Evolutionary conservation across 1,139 yeast genomes (phyloP), one percentile per base, ranked within the genome.

Genomic region (Trichomonascaceae sp.): DNA sequence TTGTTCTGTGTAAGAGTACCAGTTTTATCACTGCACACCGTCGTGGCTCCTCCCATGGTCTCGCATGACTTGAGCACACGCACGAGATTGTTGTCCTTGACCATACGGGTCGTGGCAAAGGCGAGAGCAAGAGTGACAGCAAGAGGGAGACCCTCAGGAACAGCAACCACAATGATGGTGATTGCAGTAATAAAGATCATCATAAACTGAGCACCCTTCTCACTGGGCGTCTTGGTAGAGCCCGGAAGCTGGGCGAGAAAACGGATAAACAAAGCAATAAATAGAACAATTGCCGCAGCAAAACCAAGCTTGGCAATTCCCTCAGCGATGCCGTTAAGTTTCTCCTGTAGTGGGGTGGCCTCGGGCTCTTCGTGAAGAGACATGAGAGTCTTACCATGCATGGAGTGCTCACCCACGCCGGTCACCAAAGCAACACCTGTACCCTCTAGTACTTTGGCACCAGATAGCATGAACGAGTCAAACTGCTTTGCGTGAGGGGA

Each of bases 21-120:
- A 1, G 98, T 89, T 56, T 89, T 89, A 60, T 89, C 99, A 1
- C 97, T 84, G 57, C 98, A 92, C 34, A 89, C 69, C 3, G 96
- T 89, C 11, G 98, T 89, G 2, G 97, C 98, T 30, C 94, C 87
- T 32, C 99, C 98, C 98, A 89, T 89, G 13, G 95, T 89, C 59
- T 89, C 99, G 68, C 98, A 89, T 31, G 94, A 78, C 50, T 76
- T 77, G 46, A 89, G 67, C 4, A 84, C 94, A 48, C 98, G 73
- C n/a, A 89, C 98, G 50, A 89, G 65, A 54, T 89, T 89, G 48
- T 93, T 93, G 56, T 89, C 95, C 55, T 81, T 82, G 17, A 94
- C 87, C 98, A 89, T 89, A 59, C 97, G 71, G 8, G 95, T 87
- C 3, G 98, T 89, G 2, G 98, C 98, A 64, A 89, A 89, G 0